Base-by-base conservation (phyloP, 2,329 filamentous ascomycete genomes). In the Pseudogymnoascus sp. region DNA sequence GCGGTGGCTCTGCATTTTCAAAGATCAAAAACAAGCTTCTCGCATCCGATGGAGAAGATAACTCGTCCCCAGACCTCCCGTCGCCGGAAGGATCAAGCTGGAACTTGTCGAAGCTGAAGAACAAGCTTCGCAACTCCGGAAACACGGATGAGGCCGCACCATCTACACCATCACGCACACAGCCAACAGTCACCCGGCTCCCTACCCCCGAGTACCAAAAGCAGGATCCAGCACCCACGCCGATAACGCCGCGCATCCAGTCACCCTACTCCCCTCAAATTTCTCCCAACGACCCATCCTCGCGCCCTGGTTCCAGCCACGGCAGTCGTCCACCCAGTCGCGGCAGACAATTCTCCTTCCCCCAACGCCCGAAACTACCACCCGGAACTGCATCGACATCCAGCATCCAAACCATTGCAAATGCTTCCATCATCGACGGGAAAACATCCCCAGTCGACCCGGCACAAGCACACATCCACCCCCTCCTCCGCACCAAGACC, bases 21-120 rank as follows among this genome's bases (percentile, higher is more conserved):
- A 58, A 58, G 30, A 37, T 58, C 12, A 58, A 58, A 12, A 18
- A 18, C 57, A 58, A 58, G 12, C 37, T 58, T 39, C 32, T 6
- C 32, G n/a, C 32, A 18, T 58, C 57, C 18, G 57, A 58, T n/a
- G 34, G n/a, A 22, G 57, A 58, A 11, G 57, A 58, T 37, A 58
- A 58, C 57, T 18, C 34, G 4, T 37, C 57, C 0, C 57, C 57
- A 38, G 34, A 58, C 57, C 32, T 39, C 12, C 20, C 32, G 12
- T 37, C 57, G 2, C 37, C 57, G 12, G 57, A 39, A 37, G 32
- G 34, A 20, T 58, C 57, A 18, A 11, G 57, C 20, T 58, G 34
- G 57, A 37, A 39, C 34, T 12, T 58, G 11, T 58, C 32, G 11
- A 58, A 58, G 57, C 14, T 58, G 32, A 58, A 58, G 57, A 39